A percentile compares a stretch with the other conserved stretches of the same genome.
These are phyloP conservation scores for Vitis rotundifolia DNA, from an alignment of 164 flowering plant species.

Conservation along the genomic window DNA sequence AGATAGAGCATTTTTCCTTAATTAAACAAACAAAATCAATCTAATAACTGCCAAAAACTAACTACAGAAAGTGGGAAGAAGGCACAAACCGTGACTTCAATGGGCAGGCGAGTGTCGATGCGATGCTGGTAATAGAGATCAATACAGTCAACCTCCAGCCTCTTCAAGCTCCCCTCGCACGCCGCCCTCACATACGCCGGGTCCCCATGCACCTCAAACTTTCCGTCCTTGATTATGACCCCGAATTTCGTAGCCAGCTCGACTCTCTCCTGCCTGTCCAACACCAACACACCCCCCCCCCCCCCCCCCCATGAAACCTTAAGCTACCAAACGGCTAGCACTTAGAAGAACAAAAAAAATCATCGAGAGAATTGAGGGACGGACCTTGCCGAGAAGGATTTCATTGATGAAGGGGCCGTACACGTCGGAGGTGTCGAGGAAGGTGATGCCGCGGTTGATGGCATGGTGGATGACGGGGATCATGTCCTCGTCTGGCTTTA, in stretches of 20 bases:
- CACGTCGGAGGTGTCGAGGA: conserved; percentile 37
- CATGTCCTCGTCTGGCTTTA: conserved; percentile 7
- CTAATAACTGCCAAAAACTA: too few species aligned
- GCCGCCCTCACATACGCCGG: conserved; percentile 21
- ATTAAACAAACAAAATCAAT: too few species aligned
- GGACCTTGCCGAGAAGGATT: conserved; percentile 24
- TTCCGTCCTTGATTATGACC: background rate
- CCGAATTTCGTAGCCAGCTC: conserved; percentile 31
- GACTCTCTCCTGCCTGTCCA: conserved; percentile 25
- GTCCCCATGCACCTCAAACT: conserved; percentile 11
- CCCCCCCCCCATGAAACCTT: background rate
- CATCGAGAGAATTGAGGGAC: background rate
- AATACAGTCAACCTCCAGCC: conserved; percentile 21
- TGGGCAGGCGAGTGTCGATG: conserved; percentile 20
- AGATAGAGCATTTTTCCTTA: too few species aligned
- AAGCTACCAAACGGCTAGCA: background rate
- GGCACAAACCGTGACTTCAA: conserved; percentile 25
- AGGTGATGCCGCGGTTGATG: conserved; percentile 18
- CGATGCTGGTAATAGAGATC: conserved; percentile 24
- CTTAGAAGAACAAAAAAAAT: background rate
- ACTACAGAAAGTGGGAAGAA: too few species aligned
- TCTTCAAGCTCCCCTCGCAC: conserved; percentile 23
- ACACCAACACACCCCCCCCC: too few species aligned
- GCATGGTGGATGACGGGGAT: conserved; percentile 37
- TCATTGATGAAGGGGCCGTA: conserved; percentile 41